phyloP scores from a whole-genome alignment of 2,329 filamentous ascomycete species.

The Neurospora crassa region DNA sequence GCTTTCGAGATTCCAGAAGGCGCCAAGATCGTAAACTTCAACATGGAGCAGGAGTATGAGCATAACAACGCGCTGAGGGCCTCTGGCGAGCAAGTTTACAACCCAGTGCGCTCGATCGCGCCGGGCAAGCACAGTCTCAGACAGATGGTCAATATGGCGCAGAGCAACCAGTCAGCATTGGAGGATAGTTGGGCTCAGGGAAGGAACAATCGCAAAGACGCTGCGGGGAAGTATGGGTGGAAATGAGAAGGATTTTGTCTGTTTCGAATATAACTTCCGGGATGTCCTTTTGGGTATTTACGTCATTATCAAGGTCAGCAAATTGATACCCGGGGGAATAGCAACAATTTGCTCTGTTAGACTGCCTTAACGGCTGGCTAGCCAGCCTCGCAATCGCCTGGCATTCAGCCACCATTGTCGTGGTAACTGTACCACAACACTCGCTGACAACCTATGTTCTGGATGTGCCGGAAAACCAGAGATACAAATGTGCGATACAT shows the following conservation, averaged over 20 bases:
- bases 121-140: conserved; percentile 84
- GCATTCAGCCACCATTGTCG: not conserved
- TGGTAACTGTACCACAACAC: not conserved
- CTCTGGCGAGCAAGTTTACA: conserved; percentile 65
- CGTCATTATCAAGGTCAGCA: not conserved
- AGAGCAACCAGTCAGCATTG: conserved; percentile 73
- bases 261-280: not conserved
- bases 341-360: not conserved
- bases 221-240: conserved; percentile 79
- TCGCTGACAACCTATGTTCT: not conserved
- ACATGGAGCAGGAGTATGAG: conserved; percentile 78
- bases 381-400: not conserved
- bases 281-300: not conserved
- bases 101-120: conserved; percentile 72
- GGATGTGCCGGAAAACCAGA: not conserved
- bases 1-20: conserved; percentile 29
- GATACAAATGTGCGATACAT: not conserved
- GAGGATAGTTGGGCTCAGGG: conserved; percentile 87
- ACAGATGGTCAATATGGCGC: conserved; percentile 77
- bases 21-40: conserved; percentile 72
- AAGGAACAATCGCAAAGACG: conserved; percentile 70
- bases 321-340: not conserved
- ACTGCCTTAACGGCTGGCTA: not conserved
- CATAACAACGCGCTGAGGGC: conserved; percentile 71
- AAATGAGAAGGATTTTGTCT: conserved; percentile 19